A percentile compares a stretch with the other conserved stretches of the same genome.
These are phyloP conservation scores for Dioszegia hungarica DNA, from an alignment of 768 basidiomycete genomes.

Conservation along the genomic window DNA sequence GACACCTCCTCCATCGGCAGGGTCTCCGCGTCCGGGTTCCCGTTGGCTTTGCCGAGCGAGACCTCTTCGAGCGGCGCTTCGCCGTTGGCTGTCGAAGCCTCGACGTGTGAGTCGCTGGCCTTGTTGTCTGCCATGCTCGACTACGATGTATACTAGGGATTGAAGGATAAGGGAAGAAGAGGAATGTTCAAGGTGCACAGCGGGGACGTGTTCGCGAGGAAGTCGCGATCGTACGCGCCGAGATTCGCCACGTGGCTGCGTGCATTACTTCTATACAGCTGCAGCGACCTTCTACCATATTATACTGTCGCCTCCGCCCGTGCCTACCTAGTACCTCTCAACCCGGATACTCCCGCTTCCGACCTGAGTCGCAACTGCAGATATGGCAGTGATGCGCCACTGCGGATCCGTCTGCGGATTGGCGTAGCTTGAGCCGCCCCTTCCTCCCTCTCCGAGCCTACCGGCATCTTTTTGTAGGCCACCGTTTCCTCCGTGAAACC, in stretches of 20 bases:
- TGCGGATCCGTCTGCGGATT: too few species aligned
- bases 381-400: too few species aligned
- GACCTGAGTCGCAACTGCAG: too few species aligned
- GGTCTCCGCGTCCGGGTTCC: not conserved
- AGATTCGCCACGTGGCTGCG: not conserved
- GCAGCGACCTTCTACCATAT: too few species aligned
- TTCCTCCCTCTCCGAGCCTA: too few species aligned
- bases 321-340: too few species aligned
- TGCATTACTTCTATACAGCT: too few species aligned
- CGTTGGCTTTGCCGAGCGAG: not conserved
- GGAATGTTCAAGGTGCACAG: not conserved
- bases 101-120: not conserved
- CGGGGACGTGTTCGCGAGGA: not conserved
- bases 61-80: not conserved
- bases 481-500: too few species aligned
- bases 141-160: not conserved
- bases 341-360: too few species aligned
- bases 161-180: not conserved
- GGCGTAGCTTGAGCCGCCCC: too few species aligned
- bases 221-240: not conserved
- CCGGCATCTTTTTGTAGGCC: too few species aligned
- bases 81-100: not conserved
- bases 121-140: not conserved
- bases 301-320: too few species aligned
- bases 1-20: not conserved